Percentiles rank a stretch among this genome's conserved stretches.
Conservation (phyloP, 1,284 basidiomycete species). For the Polyporus tsugae region DNA sequence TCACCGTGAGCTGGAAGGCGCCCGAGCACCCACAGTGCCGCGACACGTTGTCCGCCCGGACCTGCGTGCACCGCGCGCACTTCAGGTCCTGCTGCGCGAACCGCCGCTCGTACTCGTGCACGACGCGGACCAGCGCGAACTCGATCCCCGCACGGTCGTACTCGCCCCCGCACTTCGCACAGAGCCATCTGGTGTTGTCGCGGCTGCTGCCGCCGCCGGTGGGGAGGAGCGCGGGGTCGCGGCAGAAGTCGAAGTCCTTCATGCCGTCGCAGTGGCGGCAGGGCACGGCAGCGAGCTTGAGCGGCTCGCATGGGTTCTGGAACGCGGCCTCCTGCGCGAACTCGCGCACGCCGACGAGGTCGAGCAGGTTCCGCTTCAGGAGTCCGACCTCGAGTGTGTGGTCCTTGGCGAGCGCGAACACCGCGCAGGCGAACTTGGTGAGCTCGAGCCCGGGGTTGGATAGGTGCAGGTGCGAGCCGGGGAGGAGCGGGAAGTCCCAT, state of each 20-base stretch:
- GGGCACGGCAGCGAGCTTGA: constrained; percentile 88
- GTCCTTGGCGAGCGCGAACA: constrained; percentile 82
- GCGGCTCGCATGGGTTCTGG: constrained; percentile 92
- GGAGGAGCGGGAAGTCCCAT: constrained; percentile 87
- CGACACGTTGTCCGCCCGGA: constrained; percentile 88
- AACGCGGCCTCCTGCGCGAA: constrained; percentile 88
- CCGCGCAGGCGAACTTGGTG: constrained; percentile 88
- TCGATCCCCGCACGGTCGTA: constrained; percentile 91
- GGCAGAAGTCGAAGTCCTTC: constrained; percentile 94
- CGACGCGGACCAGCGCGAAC: constrained; percentile 82
- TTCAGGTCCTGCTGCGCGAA: constrained; percentile 92
- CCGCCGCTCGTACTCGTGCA: constrained; percentile 75
- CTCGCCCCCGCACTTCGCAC: constrained; percentile 80
- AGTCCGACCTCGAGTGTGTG: constrained; percentile 88
- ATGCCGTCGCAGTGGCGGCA: constrained; percentile 92
- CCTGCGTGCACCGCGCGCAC: constrained; percentile 89
- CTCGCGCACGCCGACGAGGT: constrained; percentile 88
- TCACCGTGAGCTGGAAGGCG: constrained; percentile 75
- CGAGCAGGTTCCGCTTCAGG: constrained; percentile 89
- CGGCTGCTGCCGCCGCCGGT: constrained; percentile 52
- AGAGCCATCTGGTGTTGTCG: constrained; percentile 63
- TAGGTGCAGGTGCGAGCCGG: constrained; percentile 84
- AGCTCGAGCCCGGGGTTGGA: constrained; percentile 90
- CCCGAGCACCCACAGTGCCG: constrained; percentile 92
- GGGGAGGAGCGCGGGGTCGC: constrained; percentile 89